Evolutionary conservation across 805 yeast genomes (phyloP).

Genomic region (Saccharomycopsis guyanensis): DNA sequence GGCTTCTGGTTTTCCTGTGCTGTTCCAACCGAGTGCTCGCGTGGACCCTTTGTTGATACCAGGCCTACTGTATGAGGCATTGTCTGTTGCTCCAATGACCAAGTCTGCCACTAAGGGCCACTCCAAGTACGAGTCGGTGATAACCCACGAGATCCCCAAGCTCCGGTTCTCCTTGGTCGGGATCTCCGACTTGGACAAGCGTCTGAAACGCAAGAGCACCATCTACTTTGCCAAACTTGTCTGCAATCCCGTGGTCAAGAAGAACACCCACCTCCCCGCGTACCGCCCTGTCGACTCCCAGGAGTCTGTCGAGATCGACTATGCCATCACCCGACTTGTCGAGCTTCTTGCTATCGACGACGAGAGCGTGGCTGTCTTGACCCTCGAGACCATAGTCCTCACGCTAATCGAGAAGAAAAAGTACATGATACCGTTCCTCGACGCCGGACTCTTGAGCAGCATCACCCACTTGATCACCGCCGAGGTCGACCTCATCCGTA

Average conservation of each 20-base stretch:
- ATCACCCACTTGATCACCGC: constrained; percentile 13
- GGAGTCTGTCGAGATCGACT: neutral
- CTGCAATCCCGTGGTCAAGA: constrained; percentile 1
- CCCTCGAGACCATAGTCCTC: constrained; percentile 17
- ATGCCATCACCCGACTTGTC: constrained; percentile 11
- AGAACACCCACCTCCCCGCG: neutral
- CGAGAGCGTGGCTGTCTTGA: constrained; percentile 11
- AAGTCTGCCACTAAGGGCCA: neutral
- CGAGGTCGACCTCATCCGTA: constrained; percentile 15
- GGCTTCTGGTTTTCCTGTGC: too few relatives aligned
- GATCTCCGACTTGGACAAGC: constrained; percentile 12
- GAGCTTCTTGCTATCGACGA: constrained; percentile 16
- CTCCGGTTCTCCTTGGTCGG: constrained; percentile 18
- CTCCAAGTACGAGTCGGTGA: neutral
- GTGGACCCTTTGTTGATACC: too few relatives aligned
- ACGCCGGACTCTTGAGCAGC: constrained; percentile 12
- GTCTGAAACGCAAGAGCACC: constrained; percentile 11
- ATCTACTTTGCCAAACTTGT: constrained; percentile 16
- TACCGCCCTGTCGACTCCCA: constrained; percentile 4
- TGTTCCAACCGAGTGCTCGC: too few relatives aligned
- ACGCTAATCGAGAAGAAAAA: constrained; percentile 19
- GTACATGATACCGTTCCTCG: constrained; percentile 10
- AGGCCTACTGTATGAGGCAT: too few relatives aligned
- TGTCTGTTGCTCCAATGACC: too few relatives aligned
- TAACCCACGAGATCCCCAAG: constrained; percentile 16